Evolutionary conservation across 805 yeast species (phyloP), one percentile per base, ranked within the genome.

Genomic region (Yamadazyma ubonensis): DNA sequence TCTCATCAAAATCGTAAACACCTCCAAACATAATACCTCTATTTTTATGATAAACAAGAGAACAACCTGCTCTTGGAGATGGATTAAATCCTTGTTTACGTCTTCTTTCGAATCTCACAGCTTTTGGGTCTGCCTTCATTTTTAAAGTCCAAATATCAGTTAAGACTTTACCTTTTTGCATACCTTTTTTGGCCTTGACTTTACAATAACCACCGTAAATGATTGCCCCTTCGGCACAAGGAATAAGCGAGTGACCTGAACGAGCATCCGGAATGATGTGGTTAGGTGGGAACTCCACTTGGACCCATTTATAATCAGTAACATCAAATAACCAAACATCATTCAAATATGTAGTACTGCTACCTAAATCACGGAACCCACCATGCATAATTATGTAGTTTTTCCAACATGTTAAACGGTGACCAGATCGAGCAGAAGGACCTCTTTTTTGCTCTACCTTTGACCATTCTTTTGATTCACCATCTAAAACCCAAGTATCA

Each of bases 11-110:
- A 61, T 91, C 98, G 54, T 78, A 90, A 10, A 93, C 99, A 52
- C 98, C 98, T 27, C 98, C 98, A 66, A 91, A 93, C 55, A 90
- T 54, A 7, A 91, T 75, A 42, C 97, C 97, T 67, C 97, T 79
- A 43, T 95, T 95, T 52, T 86, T 85, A 62, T 91, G 98, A 49
- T 73, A 73, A 7, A 81, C 89, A 82, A 91, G 78, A 3, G 95
- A 82, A 55, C 95, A 85, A 0, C 99, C 98, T n/a, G 87, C 96
- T 52, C 98, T 76, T 10, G 97, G 86, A 1, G 91, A 78, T 3
- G 97, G 97, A 45, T 83, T 89, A 58, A 83, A 86, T 3, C 96
- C 96, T 56, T 87, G 91, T 51, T 86, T 88, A 45, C 86, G 78
- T 49, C 95, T 77, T 57, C 96, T 74, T 63, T 93, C 98, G 85